phyloP scores from a whole-genome alignment of 1,284 basidiomycete species.

The Puccinia coronata region DNA sequence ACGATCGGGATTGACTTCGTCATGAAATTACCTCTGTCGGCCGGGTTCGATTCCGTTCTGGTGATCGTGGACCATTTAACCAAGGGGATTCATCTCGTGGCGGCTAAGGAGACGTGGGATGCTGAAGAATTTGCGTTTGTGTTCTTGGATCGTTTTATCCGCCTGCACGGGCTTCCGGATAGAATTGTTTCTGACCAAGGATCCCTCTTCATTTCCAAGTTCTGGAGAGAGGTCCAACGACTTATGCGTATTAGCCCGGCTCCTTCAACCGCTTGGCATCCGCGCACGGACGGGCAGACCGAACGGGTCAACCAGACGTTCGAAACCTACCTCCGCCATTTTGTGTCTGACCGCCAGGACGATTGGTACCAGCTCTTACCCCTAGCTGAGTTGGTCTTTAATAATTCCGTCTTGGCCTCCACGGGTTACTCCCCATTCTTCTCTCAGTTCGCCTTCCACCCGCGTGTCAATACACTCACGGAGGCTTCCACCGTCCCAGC shows the following conservation, averaged over 20 bases:
- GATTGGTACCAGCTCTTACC: slow-evolving; percentile 55
- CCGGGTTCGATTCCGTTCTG: neutral
- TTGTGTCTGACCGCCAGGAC: slow-evolving; percentile 50
- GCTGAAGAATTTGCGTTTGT: neutral
- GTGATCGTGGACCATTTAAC: neutral
- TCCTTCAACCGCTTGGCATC: slow-evolving; percentile 34
- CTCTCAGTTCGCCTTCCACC: slow-evolving; percentile 12
- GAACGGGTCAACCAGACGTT: slow-evolving; percentile 7
- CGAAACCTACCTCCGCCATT: slow-evolving; percentile 51
- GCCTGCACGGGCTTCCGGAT: slow-evolving; percentile 12
- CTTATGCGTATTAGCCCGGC: neutral
- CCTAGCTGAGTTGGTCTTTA: slow-evolving; percentile 58
- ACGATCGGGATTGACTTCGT: neutral
- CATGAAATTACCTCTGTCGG: neutral
- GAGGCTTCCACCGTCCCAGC: neutral
- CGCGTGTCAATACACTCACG: neutral
- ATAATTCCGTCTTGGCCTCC: slow-evolving; percentile 58
- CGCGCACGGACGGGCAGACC: slow-evolving; percentile 34
- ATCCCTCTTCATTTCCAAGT: slow-evolving; percentile 5
- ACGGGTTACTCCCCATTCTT: slow-evolving; percentile 61
- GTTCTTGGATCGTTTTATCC: neutral
- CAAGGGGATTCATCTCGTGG: neutral
- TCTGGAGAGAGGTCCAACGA: slow-evolving; percentile 5
- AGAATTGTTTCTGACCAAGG: slow-evolving; percentile 7
- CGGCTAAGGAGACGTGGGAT: neutral